Evolutionary conservation across 805 yeast species (phyloP).

Genomic region (Saccharomycopsis synnaedendra): DNA sequence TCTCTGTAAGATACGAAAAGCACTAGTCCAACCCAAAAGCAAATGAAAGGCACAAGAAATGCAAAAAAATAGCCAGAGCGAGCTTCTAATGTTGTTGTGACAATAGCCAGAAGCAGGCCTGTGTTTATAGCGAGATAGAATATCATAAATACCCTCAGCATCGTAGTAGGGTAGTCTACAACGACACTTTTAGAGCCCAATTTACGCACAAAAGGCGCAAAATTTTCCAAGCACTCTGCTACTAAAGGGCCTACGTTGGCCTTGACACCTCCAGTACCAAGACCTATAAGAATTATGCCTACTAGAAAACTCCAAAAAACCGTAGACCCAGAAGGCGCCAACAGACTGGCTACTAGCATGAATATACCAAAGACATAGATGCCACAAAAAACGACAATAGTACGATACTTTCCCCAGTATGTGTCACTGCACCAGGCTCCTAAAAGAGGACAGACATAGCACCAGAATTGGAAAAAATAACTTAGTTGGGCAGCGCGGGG

Average conservation of each 20-base stretch:
- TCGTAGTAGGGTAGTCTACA: constrained; percentile 57
- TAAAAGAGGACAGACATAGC: constrained; percentile 67
- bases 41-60: constrained; percentile 56
- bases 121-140: constrained; percentile 69
- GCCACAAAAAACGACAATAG: constrained; percentile 50
- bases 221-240: constrained; percentile 31
- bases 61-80: constrained; percentile 68
- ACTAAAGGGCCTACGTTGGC: constrained; percentile 65
- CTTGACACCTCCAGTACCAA: constrained; percentile 77
- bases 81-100: constrained; percentile 62
- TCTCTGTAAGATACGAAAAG: constrained; percentile 44
- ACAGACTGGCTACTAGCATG: constrained; percentile 55
- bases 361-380: constrained; percentile 53
- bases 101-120: constrained; percentile 66
- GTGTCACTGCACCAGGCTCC: constrained; percentile 73
- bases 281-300: constrained; percentile 50
- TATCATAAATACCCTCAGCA: constrained; percentile 64
- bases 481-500: constrained; percentile 62
- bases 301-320: constrained; percentile 54
- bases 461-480: constrained; percentile 72
- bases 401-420: constrained; percentile 58
- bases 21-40: constrained; percentile 48
- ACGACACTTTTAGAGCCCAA: constrained; percentile 58
- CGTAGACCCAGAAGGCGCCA: constrained; percentile 45
- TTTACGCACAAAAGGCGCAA: background rate